phyloP scores from a whole-genome alignment of 2,329 filamentous ascomycete species.

The Neopestalotiopsis rosae region DNA sequence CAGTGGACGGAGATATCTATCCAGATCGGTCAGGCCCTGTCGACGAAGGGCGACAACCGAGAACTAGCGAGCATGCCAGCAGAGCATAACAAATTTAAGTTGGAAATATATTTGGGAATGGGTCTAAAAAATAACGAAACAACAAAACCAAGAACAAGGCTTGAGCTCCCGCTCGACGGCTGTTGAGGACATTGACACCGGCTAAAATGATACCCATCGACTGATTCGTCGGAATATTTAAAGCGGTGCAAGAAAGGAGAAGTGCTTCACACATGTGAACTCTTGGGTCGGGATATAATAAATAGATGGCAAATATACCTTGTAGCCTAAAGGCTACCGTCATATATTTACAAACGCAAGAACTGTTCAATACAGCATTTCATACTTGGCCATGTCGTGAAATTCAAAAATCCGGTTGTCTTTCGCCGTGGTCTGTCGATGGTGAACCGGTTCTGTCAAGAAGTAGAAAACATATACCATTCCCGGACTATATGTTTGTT shows the following conservation, averaged over 20 bases:
- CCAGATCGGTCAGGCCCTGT: constrained; percentile 24
- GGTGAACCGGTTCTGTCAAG: too few species aligned
- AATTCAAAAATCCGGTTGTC: too few species aligned
- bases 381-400: too few species aligned
- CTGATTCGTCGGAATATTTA: neutral
- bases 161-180: too few species aligned
- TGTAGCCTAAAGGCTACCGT: neutral
- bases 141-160: too few species aligned
- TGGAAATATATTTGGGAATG: neutral
- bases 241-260: neutral
- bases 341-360: neutral
- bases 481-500: too few species aligned
- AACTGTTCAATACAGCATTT: too few species aligned
- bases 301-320: neutral
- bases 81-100: neutral
- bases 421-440: too few species aligned
- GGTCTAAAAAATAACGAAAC: too few species aligned
- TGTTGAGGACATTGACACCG: neutral
- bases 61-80: neutral
- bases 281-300: neutral
- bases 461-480: too few species aligned
- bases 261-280: neutral
- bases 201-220: constrained; percentile 4
- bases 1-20: constrained; percentile 46
- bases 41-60: constrained; percentile 1